These are phyloP conservation scores for Volvariella volvacea DNA, from an alignment of 1,284 basidiomycete species.

Conservation along the genomic window DNA sequence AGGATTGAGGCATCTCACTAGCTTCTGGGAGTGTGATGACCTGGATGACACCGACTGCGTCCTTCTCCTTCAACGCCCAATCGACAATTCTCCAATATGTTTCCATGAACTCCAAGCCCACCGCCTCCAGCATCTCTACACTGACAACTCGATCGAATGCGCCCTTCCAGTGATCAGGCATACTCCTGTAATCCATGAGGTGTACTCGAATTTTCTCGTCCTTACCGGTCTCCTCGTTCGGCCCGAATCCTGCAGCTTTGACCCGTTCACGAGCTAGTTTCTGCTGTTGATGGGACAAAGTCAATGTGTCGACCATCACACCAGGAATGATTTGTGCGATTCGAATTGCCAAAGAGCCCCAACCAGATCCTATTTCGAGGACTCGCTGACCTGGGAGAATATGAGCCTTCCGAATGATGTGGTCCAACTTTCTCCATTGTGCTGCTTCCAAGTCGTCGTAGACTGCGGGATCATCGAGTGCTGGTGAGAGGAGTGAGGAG, in stretches of 20 bases:
- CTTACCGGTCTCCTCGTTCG: slow-evolving; percentile 38
- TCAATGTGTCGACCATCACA: slow-evolving; percentile 69
- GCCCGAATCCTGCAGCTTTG: slow-evolving; percentile 33
- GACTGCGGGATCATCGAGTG: slow-evolving; percentile 11
- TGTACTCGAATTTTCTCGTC: slow-evolving; percentile 59
- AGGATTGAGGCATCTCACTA: slow-evolving; percentile 31
- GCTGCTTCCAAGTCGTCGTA: slow-evolving; percentile 56
- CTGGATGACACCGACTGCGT: slow-evolving; percentile 68
- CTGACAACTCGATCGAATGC: slow-evolving; percentile 69
- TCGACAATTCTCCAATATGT: slow-evolving; percentile 65
- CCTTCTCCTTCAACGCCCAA: slow-evolving; percentile 59
- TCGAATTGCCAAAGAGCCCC: slow-evolving; percentile 73
- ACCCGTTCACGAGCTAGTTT: slow-evolving; percentile 58
- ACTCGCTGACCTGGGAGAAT: slow-evolving; percentile 46
- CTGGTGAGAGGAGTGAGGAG: background rate
- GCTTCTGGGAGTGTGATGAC: slow-evolving; percentile 79
- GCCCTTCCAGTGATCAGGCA: slow-evolving; percentile 59
- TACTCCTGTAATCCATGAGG: slow-evolving; percentile 68
- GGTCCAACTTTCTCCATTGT: slow-evolving; percentile 58
- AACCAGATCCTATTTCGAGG: slow-evolving; percentile 42
- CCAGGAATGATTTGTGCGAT: slow-evolving; percentile 45
- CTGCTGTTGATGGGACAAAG: slow-evolving; percentile 69
- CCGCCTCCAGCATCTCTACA: slow-evolving; percentile 79
- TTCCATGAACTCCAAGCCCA: slow-evolving; percentile 62
- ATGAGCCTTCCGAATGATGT: slow-evolving; percentile 47